Evolutionary conservation across 768 basidiomycete genomes (phyloP).

Genomic region (Leccinum subtestaceum): DNA sequence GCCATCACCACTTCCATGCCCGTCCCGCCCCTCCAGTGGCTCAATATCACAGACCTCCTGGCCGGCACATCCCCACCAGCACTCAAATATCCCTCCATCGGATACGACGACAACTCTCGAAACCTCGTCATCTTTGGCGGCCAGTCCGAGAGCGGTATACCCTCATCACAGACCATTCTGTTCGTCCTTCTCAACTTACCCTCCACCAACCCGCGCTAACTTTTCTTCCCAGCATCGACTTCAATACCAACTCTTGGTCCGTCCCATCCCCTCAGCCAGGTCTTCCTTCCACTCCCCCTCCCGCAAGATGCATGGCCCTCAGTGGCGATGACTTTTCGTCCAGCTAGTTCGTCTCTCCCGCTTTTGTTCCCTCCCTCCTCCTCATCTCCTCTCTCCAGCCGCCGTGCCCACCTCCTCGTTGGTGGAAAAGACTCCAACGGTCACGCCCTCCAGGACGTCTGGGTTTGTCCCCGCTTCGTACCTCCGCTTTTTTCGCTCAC

Average conservation of each 20-base stretch:
- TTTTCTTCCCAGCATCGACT: conserved; percentile 49
- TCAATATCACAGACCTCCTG: conserved; percentile 62
- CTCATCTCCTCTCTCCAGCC: conserved; percentile 42
- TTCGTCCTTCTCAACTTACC: conserved; percentile 32
- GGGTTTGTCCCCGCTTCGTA: conserved; percentile 48
- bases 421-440: conserved; percentile 63
- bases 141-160: conserved; percentile 61
- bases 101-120: conserved; percentile 47
- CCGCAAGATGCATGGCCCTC: conserved; percentile 62
- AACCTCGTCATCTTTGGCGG: conserved; percentile 74
- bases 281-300: conserved; percentile 47
- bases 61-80: conserved; percentile 55
- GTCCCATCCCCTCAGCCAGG: conserved; percentile 49
- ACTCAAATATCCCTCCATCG: conserved; percentile 70
- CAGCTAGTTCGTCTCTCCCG: conserved; percentile 63
- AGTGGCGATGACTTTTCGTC: conserved; percentile 72
- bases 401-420: conserved; percentile 69
- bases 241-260: conserved; percentile 61
- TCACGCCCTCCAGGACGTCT: conserved; percentile 61
- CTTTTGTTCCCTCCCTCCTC: conserved; percentile 9
- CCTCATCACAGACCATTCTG: conserved; percentile 67
- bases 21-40: conserved; percentile 50
- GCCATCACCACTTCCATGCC: conserved; percentile 49
- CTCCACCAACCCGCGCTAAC: conserved; percentile 5
- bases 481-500: conserved; percentile 6